Evolutionary conservation across 1,284 basidiomycete species (phyloP), one percentile per base, ranked within the genome.

Genomic region (Puccinia polysora): DNA sequence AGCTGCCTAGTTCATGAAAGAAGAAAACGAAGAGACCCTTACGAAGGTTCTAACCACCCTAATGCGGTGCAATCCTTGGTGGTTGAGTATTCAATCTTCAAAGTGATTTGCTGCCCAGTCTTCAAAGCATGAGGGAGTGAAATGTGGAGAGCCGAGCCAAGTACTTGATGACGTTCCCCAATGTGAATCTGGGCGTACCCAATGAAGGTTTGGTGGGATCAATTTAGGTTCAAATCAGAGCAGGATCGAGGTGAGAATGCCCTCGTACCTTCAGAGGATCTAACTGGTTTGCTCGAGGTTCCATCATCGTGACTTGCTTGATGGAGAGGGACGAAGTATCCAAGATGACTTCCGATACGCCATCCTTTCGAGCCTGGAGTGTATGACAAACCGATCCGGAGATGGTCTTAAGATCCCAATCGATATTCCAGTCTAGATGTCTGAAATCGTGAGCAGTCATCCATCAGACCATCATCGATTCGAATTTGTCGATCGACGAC

Each of bases 31-130:
- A n/a, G n/a, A n/a, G n/a, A n/a, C 12, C 80, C 85, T 73, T 77
- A 90, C 87, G 89, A 86, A 76, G 91, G 89, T 43, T 86, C 86
- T 36, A 97, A 84, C 92, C 94, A 98, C 74, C 95, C 94, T n/a
- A 98, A 82, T 0, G 94, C 91, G 12, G 87, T 89, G 79, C 87
- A 89, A 36, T 86, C 82, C 72, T 85, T 82, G 4, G 90, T 90
- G 0, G 93, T 95, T 43, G 84, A 83, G 79, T 92, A 92, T 53
- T 76, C 80, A 73, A 95, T 82, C 38, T 82, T 83, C 62, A 91
- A 83, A n/a, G 82, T 81, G 38, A 87, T 76, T 1, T 79, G 81
- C 28, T 85, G 80, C 3, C 83, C 85, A 32, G 78, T 77, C 45
- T 49, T 49, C 4, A 56, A 25, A n/a, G 36, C 6, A 43, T 49